Percentiles rank a stretch among this genome's conserved stretches.
phyloP scores from a whole-genome alignment of 2,329 filamentous ascomycete genomes.

The Colletotrichum paranaense region DNA sequence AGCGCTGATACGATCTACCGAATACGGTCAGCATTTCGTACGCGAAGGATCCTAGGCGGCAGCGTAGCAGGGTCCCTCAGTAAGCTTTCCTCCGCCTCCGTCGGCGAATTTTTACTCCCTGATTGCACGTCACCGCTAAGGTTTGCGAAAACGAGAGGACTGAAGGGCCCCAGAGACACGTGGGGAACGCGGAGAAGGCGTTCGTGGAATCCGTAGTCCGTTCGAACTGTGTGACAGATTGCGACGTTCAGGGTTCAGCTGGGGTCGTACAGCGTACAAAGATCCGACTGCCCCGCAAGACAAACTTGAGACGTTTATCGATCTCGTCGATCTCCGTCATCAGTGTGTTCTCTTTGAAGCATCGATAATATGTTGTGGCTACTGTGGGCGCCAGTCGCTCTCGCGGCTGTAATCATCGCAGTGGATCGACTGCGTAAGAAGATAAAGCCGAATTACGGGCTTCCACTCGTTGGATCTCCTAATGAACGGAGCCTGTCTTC shows the following conservation, averaged over 20 bases:
- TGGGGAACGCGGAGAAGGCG: no score
- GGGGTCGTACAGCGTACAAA: not conserved
- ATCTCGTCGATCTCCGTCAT: not conserved
- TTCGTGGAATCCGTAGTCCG: no score
- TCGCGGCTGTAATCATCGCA: not conserved
- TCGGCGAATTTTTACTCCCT: not conserved
- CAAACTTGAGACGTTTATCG: not conserved
- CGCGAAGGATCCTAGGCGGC: not conserved
- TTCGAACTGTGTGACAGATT: not conserved
- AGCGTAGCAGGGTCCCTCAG: not conserved
- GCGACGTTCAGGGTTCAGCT: not conserved
- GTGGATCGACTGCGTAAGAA: constrained; percentile 14
- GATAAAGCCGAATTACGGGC: not conserved
- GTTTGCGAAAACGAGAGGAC: not conserved
- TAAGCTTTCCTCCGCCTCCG: not conserved
- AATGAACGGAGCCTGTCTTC: constrained; percentile 1
- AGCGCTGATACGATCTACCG: constrained; percentile 10
- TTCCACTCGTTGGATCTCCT: constrained; percentile 19
- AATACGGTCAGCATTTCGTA: constrained; percentile 1
- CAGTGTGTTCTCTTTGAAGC: not conserved
- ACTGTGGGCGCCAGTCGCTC: constrained; percentile 1
- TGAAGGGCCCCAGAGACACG: no score
- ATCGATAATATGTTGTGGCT: constrained; percentile 20
- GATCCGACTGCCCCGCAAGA: not conserved
- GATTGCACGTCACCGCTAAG: not conserved